A percentile compares a stretch with the other conserved stretches of the same genome.
phyloP scores from a whole-genome alignment of 2,329 filamentous ascomycete species.

The Myriosclerotinia scirpicola region DNA sequence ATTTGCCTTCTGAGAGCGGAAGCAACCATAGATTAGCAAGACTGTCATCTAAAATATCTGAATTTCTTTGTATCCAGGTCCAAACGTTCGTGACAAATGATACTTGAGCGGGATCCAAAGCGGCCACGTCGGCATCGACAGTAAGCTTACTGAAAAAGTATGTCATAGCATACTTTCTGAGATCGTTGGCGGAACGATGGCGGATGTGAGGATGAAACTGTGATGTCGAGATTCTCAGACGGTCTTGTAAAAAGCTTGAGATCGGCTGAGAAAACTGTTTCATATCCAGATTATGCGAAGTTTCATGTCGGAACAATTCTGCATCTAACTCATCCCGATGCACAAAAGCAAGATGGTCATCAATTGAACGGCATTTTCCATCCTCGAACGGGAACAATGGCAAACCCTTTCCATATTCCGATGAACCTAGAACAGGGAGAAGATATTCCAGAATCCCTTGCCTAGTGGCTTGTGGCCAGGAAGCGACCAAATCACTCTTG shows the following conservation, averaged over 20 bases:
- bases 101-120: constrained; percentile 17
- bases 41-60: constrained; percentile 23
- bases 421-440: constrained; percentile 21
- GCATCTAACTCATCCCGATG: constrained; percentile 30
- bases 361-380: constrained; percentile 29
- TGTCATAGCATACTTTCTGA: constrained; percentile 28
- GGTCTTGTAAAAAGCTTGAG: constrained; percentile 11
- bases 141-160: constrained; percentile 25
- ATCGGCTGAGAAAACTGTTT: constrained; percentile 23
- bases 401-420: constrained; percentile 25
- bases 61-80: constrained; percentile 31
- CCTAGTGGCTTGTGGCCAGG: constrained; percentile 26
- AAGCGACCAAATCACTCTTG: constrained; percentile 9
- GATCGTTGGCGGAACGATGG: constrained; percentile 25
- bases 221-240: constrained; percentile 12
- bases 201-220: constrained; percentile 28
- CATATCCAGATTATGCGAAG: constrained; percentile 28
- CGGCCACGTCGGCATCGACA: constrained; percentile 23
- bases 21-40: constrained; percentile 36
- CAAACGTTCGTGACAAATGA: constrained; percentile 25
- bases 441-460: constrained; percentile 31
- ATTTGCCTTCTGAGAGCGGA: constrained; percentile 31
- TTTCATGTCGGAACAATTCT: constrained; percentile 28
- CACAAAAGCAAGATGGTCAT: constrained; percentile 25
- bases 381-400: constrained; percentile 34